Conservation (phyloP, 768 basidiomycete genomes). For the Cantharellus anzutake region DNA sequence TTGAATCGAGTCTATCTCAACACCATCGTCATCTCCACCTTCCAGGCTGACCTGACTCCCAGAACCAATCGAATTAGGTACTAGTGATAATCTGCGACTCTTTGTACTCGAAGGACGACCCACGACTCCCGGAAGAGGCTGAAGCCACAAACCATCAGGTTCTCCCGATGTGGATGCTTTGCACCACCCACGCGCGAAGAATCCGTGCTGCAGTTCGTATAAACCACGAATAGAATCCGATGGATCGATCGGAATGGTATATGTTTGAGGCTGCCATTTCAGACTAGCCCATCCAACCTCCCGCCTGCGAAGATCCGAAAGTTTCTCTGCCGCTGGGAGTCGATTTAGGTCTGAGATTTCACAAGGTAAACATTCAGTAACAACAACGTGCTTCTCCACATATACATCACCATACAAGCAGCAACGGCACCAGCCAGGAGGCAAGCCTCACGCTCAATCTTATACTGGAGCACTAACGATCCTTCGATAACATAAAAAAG, state of each 20-base stretch:
- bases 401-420: too few species aligned
- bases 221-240: background rate
- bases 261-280: background rate
- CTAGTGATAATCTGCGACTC: background rate
- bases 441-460: too few species aligned
- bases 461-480: too few species aligned
- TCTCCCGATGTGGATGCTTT: background rate
- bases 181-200: background rate
- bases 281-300: background rate
- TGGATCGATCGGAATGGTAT: slow-evolving; percentile 4
- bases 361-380: too few species aligned
- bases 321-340: too few species aligned
- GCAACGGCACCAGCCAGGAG: too few species aligned
- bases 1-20: background rate
- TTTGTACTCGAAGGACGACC: background rate
- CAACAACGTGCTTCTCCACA: too few species aligned
- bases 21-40: too few species aligned
- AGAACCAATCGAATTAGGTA: background rate
- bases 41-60: too few species aligned
- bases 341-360: too few species aligned
- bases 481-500: too few species aligned
- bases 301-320: background rate
- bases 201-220: background rate
- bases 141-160: background rate
- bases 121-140: background rate